Conservation (phyloP, 1,139 yeast genomes). For the Saccharomyces hybrid region DNA sequence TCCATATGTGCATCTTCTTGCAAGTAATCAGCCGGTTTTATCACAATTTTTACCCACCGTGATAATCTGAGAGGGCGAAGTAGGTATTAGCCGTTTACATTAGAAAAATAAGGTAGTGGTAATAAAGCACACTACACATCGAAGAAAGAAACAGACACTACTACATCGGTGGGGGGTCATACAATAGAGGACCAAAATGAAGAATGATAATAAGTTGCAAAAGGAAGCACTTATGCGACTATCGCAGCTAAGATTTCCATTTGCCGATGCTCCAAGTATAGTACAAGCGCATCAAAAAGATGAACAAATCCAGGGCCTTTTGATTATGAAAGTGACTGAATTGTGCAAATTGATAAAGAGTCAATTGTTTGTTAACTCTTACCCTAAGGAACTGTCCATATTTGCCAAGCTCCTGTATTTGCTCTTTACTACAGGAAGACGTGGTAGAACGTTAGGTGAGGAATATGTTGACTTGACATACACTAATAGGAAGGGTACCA, state of each 20-base stretch:
- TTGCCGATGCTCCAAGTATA: constrained; percentile 41
- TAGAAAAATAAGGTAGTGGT: not conserved
- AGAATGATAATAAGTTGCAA: not conserved
- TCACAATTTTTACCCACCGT: not conserved
- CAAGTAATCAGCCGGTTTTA: not conserved
- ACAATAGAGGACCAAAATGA: not conserved
- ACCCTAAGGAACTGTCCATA: constrained; percentile 56
- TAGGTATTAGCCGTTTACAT: not conserved
- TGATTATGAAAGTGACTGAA: constrained; percentile 50
- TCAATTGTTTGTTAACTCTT: constrained; percentile 58
- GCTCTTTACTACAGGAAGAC: constrained; percentile 61
- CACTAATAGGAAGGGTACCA: constrained; percentile 45
- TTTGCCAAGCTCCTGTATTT: constrained; percentile 56
- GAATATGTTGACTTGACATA: constrained; percentile 85
- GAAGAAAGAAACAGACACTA: not conserved
- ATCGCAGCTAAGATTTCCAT: constrained; percentile 24
- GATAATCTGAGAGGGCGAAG: not conserved
- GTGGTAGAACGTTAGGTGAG: constrained; percentile 83
- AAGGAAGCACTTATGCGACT: not conserved
- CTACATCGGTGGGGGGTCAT: not conserved
- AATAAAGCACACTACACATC: not conserved
- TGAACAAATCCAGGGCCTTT: constrained; percentile 53
- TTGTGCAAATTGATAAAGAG: constrained; percentile 43
- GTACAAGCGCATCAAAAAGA: constrained; percentile 89
- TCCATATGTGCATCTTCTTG: not conserved